A percentile compares a stretch with the other conserved stretches of the same genome.
Conservation (phyloP, 441 rosid species). For the Brassica balearica region DNA sequence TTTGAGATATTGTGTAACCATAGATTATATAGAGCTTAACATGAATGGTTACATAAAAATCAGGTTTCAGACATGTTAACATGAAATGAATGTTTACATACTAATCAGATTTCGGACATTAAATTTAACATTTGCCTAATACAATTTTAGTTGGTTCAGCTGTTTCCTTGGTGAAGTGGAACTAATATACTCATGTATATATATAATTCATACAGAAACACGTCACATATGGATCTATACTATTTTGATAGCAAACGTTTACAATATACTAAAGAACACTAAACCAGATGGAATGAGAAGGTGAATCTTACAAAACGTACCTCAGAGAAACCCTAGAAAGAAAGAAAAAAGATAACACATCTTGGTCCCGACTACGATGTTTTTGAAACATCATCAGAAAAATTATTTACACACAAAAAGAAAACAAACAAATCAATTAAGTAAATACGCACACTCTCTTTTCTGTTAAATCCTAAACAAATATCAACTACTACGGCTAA, state of each 20-base stretch:
- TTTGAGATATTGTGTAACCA: constrained; percentile 14
- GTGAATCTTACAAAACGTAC: constrained; percentile 25
- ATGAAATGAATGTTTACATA: neutral
- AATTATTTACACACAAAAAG: constrained; percentile 26
- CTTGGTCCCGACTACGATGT: neutral
- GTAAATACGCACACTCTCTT: constrained; percentile 23
- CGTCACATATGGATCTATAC: neutral
- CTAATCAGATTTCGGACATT: neutral
- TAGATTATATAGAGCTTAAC: neutral
- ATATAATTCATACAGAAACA: neutral
- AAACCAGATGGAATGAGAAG: constrained; percentile 14
- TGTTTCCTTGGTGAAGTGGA: neutral
- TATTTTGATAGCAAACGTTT: constrained; percentile 5
- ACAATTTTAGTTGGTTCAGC: neutral
- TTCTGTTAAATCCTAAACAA: constrained; percentile 11
- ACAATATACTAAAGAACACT: constrained; percentile 29
- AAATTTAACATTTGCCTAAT: neutral
- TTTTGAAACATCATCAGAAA: constrained; percentile 21
- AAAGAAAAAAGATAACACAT: neutral
- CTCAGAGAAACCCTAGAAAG: neutral
- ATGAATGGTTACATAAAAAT: constrained; percentile 11
- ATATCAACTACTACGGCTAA: constrained; percentile 49
- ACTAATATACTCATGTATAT: constrained; percentile 1
- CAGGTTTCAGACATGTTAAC: neutral
- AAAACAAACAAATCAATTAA: constrained; percentile 41